Conservation (phyloP, 1,139 yeast species). For the Saccharomycopsis crataegensis region DNA sequence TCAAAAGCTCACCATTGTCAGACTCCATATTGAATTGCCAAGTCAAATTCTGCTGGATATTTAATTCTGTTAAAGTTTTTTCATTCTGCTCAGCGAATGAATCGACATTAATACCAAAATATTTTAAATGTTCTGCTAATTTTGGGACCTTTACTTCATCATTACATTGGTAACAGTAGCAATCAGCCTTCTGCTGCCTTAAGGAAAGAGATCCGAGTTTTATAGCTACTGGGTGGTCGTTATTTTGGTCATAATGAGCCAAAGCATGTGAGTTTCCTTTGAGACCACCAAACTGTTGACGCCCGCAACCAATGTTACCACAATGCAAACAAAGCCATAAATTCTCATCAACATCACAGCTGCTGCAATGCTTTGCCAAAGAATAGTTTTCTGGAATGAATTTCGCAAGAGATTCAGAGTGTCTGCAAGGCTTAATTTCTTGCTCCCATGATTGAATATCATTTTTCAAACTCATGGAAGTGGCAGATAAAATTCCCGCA, state of each 20-base stretch:
- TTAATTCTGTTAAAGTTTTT: conserved; percentile 78
- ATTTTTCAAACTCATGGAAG: conserved; percentile 58
- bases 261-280: conserved; percentile 91
- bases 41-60: conserved; percentile 83
- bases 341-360: conserved; percentile 68
- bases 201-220: conserved; percentile 83
- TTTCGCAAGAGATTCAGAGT: conserved; percentile 50
- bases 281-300: conserved; percentile 88
- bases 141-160: conserved; percentile 80
- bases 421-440: conserved; percentile 74
- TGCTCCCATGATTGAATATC: conserved; percentile 91
- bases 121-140: conserved; percentile 40
- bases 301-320: conserved; percentile 87
- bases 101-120: conserved; percentile 65
- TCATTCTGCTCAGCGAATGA: conserved; percentile 52
- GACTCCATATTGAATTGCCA: conserved; percentile 88
- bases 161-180: conserved; percentile 81
- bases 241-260: conserved; percentile 47
- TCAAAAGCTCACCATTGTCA: conserved; percentile 57
- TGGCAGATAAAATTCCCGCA: conserved; percentile 48
- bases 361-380: conserved; percentile 45
- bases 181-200: conserved; percentile 53
- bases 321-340: conserved; percentile 90
- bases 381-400: conserved; percentile 24
- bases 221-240: conserved; percentile 72